Conservation (phyloP, 306 rosid species). For the Fragaria nilgerrensis region DNA sequence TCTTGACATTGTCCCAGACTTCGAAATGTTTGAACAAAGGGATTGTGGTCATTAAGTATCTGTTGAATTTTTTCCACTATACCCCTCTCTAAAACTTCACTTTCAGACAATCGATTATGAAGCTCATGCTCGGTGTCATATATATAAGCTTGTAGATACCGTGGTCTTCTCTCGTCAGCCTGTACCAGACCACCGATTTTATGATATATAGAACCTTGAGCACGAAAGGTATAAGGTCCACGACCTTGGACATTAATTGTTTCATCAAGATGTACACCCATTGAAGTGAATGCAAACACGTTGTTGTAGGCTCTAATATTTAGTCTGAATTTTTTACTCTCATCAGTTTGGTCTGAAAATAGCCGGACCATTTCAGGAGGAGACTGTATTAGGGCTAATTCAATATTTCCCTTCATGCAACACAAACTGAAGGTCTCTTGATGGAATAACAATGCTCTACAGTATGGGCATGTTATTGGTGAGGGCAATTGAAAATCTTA, state of each 20-base stretch:
- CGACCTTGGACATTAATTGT: neutral
- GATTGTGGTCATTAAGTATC: neutral
- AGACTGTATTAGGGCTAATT: neutral
- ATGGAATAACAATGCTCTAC: neutral
- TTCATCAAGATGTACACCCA: neutral
- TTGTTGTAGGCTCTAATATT: conserved; percentile 1
- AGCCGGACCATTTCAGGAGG: neutral
- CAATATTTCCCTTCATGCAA: neutral
- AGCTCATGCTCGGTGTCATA: conserved; percentile 4
- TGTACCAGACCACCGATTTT: neutral
- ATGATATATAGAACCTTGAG: conserved; percentile 6
- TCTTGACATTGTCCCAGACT: neutral
- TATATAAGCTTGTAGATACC: neutral
- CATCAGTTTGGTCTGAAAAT: neutral
- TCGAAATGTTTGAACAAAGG: neutral
- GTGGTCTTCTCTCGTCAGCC: neutral
- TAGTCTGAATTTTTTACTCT: neutral
- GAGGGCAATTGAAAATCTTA: neutral
- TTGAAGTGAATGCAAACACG: neutral
- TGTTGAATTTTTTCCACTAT: neutral
- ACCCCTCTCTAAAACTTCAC: neutral
- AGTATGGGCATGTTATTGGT: neutral
- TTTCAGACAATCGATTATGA: neutral
- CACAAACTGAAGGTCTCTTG: neutral
- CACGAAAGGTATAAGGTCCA: neutral